Evolutionary conservation across 1,284 basidiomycete species (phyloP), one percentile per base, ranked within the genome.

Genomic region (Volvariella surrecta): DNA sequence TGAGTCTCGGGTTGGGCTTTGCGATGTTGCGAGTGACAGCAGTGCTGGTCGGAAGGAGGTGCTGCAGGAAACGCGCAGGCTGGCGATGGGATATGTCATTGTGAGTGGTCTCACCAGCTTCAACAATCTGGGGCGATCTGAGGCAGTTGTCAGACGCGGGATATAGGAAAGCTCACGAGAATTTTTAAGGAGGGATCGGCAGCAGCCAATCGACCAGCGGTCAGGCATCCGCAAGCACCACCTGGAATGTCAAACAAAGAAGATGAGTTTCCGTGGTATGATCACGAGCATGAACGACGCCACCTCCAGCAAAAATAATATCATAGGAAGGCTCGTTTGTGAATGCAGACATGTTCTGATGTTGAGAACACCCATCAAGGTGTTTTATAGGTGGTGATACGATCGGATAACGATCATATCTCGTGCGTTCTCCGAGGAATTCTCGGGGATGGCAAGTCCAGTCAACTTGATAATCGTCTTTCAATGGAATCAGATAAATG

Each of bases 161-260:
- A 16, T 31, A 19, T 15, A 19, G n/a, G 2, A 19, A 15, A 10
- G 43, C 50, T 38, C 37, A 58, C 55, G 16, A 71, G 57, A 34
- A 73, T 70, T 48, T 55, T 55, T 16, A 59, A 43, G 18, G 51
- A 55, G 2, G 66, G 63, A 40, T 68, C 66, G 4, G 67, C 67
- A 6, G 58, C 58, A 8, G 67, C 62, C 2, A 73, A 58, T 15
- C 70, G 66, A 2, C 69, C 66, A 11, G 69, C 68, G 2, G 59
- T 55, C 3, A 73, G 54, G 18, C 69, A 68, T 6, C 59, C 69
- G n/a, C 59, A 51, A 1, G 70, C 61, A 13, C 69, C 71, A 7
- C 68, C 70, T 73, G 40, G 11, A 34, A 32, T 6, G 13, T 4
- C 4, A n/a, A 35, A 15, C n/a, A n/a, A n/a, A n/a, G n/a, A n/a